Conservation (phyloP, 495 filamentous ascomycete genomes). For the Aspergillus sclerotiicarbonarius region DNA sequence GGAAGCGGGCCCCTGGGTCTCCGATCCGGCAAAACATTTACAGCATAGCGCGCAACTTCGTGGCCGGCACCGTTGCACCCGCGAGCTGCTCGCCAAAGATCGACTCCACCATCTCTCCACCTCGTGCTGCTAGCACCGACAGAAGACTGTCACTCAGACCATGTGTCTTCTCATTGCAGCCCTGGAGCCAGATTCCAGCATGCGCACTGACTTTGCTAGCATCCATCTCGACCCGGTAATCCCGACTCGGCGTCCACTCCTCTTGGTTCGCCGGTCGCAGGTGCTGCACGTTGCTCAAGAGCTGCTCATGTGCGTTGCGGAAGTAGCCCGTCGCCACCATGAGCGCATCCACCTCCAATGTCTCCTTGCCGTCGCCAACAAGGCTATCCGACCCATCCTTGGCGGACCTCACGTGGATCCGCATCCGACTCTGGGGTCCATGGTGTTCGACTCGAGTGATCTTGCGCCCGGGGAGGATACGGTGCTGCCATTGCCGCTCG, state of each 20-base stretch:
- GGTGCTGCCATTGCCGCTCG: conserved; percentile 73
- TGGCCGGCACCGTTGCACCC: conserved; percentile 38
- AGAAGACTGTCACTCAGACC: conserved; percentile 81
- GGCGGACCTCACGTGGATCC: conserved; percentile 33
- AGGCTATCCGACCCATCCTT: conserved; percentile 25
- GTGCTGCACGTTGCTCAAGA: conserved; percentile 62
- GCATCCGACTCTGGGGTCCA: conserved; percentile 40
- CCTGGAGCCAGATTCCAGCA: conserved; percentile 87
- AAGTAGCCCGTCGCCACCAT: conserved; percentile 88
- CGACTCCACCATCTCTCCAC: conserved; percentile 73
- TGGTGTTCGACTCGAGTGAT: conserved; percentile 58
- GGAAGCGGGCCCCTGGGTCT: not conserved
- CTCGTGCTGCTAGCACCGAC: conserved; percentile 71
- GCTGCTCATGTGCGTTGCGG: conserved; percentile 72
- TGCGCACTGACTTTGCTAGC: conserved; percentile 58
- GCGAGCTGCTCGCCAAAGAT: conserved; percentile 60
- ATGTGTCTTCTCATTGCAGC: conserved; percentile 89
- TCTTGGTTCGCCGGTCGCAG: conserved; percentile 57
- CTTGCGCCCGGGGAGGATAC: conserved; percentile 66
- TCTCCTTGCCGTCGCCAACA: conserved; percentile 45
- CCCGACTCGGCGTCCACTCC: conserved; percentile 45
- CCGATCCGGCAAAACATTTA: conserved; percentile 17
- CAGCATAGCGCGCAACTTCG: conserved; percentile 41
- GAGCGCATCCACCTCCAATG: conserved; percentile 72
- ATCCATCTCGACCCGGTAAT: conserved; percentile 74